Evolutionary conservation across 106 monocot genomes (phyloP), one percentile per base, ranked within the genome.

Genomic region (Acorus gramineus): DNA sequence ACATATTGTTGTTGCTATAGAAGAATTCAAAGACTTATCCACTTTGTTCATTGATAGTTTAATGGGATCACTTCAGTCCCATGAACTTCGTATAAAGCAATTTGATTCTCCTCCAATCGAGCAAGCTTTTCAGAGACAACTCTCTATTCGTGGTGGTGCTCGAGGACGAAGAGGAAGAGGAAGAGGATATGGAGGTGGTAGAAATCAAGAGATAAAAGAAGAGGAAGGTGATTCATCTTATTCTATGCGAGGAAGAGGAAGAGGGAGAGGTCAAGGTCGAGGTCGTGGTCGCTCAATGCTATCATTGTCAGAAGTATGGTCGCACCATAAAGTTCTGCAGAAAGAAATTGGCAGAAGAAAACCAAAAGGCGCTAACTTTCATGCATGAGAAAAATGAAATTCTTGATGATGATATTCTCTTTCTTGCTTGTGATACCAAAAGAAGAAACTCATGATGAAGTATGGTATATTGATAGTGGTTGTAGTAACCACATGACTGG

Each of bases 1-100:
- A 45, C 9, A 62, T 62, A 46, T 62, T 62, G 62, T 46, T 62
- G 2, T 4, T 44, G 62, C 62, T 8, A 62, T 62, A 8, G 62
- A 4, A 62, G 62, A 62, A 62, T 42, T 42, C 5, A 62, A 62
- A 8, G 44, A 46, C 8, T 8, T 62, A 2, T 62, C 62, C n/a
- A 43, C 4, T 5, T 8, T 62, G 13, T 45, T 46, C 44, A 62
- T 62, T 45, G 42, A 4, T 2, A 2, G 62, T 4, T 62, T 62
- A 46, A 42, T 14, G 46, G 44, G 62, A 8, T 62, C 62, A 4
- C 47, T 62, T 45, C 47, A 46, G 44, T 1, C 62, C 5, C 42
- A 62, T 46, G 62, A 62, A 11, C 44, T 8, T 6, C 2, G 44
- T 7, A 62, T 44, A 46, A 44, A 62, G 5, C 62, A 2, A 7